These are phyloP conservation scores for Coemansia sp. DNA, from an alignment of 192 early-diverging fungal genomes.

Conservation along the genomic window DNA sequence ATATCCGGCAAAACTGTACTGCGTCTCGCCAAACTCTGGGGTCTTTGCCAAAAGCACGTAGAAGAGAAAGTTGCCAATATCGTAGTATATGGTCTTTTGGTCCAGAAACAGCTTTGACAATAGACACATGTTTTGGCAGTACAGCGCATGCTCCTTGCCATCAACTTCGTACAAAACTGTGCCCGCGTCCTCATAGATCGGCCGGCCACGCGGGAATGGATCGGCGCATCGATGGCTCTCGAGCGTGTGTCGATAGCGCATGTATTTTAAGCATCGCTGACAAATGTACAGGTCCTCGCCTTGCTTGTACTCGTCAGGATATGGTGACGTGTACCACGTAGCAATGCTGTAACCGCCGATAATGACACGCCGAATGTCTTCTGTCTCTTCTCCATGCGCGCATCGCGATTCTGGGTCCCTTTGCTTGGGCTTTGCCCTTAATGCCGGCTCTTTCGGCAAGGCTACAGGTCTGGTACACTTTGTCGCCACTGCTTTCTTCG, in stretches of 20 bases:
- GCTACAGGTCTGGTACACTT: neutral
- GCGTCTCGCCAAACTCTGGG: conserved; percentile 24
- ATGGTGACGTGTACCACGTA: conserved; percentile 94
- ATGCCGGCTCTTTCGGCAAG: neutral
- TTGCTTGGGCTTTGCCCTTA: neutral
- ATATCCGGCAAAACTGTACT: conserved; percentile 81
- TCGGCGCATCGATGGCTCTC: conserved; percentile 55
- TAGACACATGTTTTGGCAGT: conserved; percentile 92
- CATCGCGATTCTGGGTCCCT: neutral
- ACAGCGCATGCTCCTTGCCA: conserved; percentile 83
- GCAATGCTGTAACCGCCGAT: conserved; percentile 83
- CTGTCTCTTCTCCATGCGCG: neutral
- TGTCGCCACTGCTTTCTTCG: neutral
- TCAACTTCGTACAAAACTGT: conserved; percentile 74
- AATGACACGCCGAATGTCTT: conserved; percentile 51
- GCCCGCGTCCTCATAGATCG: conserved; percentile 72
- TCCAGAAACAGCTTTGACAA: conserved; percentile 94
- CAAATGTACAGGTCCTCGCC: conserved; percentile 77
- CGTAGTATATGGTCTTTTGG: conserved; percentile 95
- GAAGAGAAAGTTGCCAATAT: conserved; percentile 90
- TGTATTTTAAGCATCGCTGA: conserved; percentile 92
- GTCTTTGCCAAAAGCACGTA: conserved; percentile 68
- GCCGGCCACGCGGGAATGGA: conserved; percentile 76
- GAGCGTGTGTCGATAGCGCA: conserved; percentile 67
- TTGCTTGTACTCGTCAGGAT: conserved; percentile 81